These are phyloP conservation scores for Lasiosphaeria miniovina DNA, from an alignment of 495 filamentous ascomycete species.

Conservation along the genomic window DNA sequence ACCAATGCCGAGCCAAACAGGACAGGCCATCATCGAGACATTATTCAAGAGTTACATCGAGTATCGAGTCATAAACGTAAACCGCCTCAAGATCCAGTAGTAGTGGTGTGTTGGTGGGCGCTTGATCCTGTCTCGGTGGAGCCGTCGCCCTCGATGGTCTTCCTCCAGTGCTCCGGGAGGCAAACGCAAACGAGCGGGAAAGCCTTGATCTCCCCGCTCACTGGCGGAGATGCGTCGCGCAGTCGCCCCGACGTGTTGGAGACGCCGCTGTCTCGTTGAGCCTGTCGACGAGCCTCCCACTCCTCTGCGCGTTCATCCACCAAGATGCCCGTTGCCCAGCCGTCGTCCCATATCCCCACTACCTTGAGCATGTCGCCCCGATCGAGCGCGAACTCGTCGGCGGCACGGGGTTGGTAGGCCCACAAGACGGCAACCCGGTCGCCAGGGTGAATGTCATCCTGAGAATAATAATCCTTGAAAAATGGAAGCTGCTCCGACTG, in stretches of 20 bases:
- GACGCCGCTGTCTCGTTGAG: slow-evolving; percentile 88
- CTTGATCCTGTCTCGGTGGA: slow-evolving; percentile 55
- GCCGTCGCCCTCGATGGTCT: slow-evolving; percentile 88
- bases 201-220: slow-evolving; percentile 87
- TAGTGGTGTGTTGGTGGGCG: slow-evolving; percentile 33
- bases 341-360: slow-evolving; percentile 99
- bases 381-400: slow-evolving; percentile 90
- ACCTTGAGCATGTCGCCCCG: slow-evolving; percentile 98
- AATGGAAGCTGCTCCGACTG: slow-evolving; percentile 92
- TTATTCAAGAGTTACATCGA: slow-evolving; percentile 30
- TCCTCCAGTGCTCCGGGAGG: slow-evolving; percentile 93
- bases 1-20: slow-evolving; percentile 36
- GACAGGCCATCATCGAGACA: slow-evolving; percentile 29
- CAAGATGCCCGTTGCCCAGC: slow-evolving; percentile 93
- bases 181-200: slow-evolving; percentile 98
- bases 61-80: slow-evolving; percentile 25
- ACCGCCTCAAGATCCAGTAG: slow-evolving; percentile 29
- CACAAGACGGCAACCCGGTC: slow-evolving; percentile 90
- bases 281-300: slow-evolving; percentile 70
- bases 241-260: slow-evolving; percentile 71
- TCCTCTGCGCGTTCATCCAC: slow-evolving; percentile 83
- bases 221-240: slow-evolving; percentile 60
- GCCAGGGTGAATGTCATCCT: slow-evolving; percentile 89
- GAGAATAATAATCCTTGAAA: slow-evolving; percentile 99
- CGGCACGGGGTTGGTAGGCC: slow-evolving; percentile 93